A percentile compares a stretch with the other conserved stretches of the same genome.
phyloP scores from a whole-genome alignment of 2,329 filamentous ascomycete genomes.

The Atkinsonella hypoxylon region DNA sequence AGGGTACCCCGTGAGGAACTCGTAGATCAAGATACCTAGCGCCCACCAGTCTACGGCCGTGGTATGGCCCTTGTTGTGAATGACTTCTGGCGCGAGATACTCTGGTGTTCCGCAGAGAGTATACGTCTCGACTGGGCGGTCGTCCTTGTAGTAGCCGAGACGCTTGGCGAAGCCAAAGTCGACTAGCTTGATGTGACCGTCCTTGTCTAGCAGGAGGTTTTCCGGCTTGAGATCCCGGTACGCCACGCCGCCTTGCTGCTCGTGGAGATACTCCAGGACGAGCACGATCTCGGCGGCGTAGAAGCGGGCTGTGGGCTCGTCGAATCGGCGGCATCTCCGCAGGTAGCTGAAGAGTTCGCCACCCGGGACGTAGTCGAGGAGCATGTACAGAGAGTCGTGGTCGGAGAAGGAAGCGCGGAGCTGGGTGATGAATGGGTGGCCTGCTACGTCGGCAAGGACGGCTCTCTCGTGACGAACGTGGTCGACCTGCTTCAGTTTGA shows the following conservation, averaged over 20 bases:
- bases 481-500: slow-evolving; percentile 76
- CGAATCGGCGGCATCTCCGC: slow-evolving; percentile 64
- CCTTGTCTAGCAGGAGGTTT: slow-evolving; percentile 65
- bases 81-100: slow-evolving; percentile 75
- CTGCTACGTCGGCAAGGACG: slow-evolving; percentile 64
- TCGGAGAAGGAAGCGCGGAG: slow-evolving; percentile 72
- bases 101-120: slow-evolving; percentile 76
- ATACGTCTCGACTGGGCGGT: slow-evolving; percentile 55
- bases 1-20: slow-evolving; percentile 74
- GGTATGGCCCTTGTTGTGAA: slow-evolving; percentile 67
- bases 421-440: slow-evolving; percentile 74
- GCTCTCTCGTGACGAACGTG: slow-evolving; percentile 76
- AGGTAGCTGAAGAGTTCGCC: slow-evolving; percentile 80
- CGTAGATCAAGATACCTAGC: slow-evolving; percentile 70
- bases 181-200: slow-evolving; percentile 71
- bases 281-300: slow-evolving; percentile 77
- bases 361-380: slow-evolving; percentile 73
- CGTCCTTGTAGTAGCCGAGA: slow-evolving; percentile 43
- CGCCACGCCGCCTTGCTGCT: slow-evolving; percentile 63
- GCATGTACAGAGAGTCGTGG: slow-evolving; percentile 66
- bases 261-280: slow-evolving; percentile 70
- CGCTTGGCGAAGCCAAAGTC: slow-evolving; percentile 82
- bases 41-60: slow-evolving; percentile 83
- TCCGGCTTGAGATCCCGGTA: slow-evolving; percentile 77
- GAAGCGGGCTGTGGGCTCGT: slow-evolving; percentile 66